Evolutionary conservation across 805 yeast genomes (phyloP).

Genomic region (Suhomyces emberorum): DNA sequence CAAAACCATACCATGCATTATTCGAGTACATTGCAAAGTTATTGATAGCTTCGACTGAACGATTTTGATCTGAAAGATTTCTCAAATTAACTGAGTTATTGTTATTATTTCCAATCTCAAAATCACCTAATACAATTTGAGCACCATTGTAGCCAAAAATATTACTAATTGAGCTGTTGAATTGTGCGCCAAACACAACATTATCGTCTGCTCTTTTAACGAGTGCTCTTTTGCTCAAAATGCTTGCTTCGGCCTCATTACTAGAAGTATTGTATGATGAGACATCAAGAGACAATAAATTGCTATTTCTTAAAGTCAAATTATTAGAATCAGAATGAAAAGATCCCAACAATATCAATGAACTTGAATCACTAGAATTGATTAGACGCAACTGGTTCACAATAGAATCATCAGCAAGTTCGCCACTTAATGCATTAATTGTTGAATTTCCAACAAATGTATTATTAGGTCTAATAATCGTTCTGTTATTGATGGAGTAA

Average conservation of each 20-base stretch:
- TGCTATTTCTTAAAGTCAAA: constrained; percentile 22
- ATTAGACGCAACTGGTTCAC: constrained; percentile 28
- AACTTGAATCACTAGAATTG: constrained; percentile 23
- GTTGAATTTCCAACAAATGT: constrained; percentile 41
- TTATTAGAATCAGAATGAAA: constrained; percentile 36
- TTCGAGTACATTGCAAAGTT: constrained; percentile 35
- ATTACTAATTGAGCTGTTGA: constrained; percentile 27
- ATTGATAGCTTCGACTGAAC: constrained; percentile 16
- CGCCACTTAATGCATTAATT: constrained; percentile 33
- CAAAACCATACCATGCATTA: constrained; percentile 44
- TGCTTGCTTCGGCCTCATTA: constrained; percentile 24
- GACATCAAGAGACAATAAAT: constrained; percentile 27
- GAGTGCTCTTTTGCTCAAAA: constrained; percentile 3
- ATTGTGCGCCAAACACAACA: constrained; percentile 25
- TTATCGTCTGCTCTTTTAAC: constrained; percentile 16
- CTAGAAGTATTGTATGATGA: constrained; percentile 29
- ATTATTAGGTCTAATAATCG: constrained; percentile 28
- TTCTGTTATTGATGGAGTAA: constrained; percentile 15
- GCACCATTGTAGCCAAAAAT: constrained; percentile 20
- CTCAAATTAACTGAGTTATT: constrained; percentile 22
- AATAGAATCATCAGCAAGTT: constrained; percentile 26
- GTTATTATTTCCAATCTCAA: constrained; percentile 25
- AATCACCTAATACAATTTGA: constrained; percentile 30
- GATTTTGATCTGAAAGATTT: constrained; percentile 29
- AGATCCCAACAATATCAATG: constrained; percentile 46